These are phyloP conservation scores for Schwanniomyces yamadae DNA, from an alignment of 805 yeast species.

Conservation along the genomic window DNA sequence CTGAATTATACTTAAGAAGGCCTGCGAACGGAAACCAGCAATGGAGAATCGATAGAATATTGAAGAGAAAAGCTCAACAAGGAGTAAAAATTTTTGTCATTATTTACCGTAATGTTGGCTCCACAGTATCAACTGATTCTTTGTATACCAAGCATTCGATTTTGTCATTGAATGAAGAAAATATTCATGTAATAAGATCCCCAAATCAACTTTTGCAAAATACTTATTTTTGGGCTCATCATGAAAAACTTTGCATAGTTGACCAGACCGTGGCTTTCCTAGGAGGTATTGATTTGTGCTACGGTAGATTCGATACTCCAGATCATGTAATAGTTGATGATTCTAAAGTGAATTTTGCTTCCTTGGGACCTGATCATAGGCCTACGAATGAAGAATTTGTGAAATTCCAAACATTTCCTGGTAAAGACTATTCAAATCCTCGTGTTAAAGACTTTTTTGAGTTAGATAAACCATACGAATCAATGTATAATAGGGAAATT, in stretches of 20 bases:
- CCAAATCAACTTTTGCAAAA: constrained; percentile 94
- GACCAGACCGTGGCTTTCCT: constrained; percentile 87
- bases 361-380: constrained; percentile 29
- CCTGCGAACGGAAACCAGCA: constrained; percentile 95
- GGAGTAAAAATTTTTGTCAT: constrained; percentile 94
- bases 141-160: constrained; percentile 92
- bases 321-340: constrained; percentile 91
- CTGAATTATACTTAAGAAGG: constrained; percentile 87
- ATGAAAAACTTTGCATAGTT: constrained; percentile 83
- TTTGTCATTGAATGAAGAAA: constrained; percentile 73
- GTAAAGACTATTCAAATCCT: constrained; percentile 96
- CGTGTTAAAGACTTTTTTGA: constrained; percentile 83
- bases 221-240: constrained; percentile 98
- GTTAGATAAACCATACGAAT: constrained; percentile 83
- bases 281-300: constrained; percentile 96
- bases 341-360: constrained; percentile 33
- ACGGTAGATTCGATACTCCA: constrained; percentile 94
- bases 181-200: constrained; percentile 86
- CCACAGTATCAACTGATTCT: constrained; percentile 91
- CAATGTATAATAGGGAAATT: constrained; percentile 79
- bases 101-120: constrained; percentile 90
- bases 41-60: constrained; percentile 84
- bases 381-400: constrained; percentile 40
- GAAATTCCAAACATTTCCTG: constrained; percentile 77
- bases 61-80: constrained; percentile 86